Conservation (phyloP, 2,329 filamentous ascomycete species). For the Diaporthe destruens region DNA sequence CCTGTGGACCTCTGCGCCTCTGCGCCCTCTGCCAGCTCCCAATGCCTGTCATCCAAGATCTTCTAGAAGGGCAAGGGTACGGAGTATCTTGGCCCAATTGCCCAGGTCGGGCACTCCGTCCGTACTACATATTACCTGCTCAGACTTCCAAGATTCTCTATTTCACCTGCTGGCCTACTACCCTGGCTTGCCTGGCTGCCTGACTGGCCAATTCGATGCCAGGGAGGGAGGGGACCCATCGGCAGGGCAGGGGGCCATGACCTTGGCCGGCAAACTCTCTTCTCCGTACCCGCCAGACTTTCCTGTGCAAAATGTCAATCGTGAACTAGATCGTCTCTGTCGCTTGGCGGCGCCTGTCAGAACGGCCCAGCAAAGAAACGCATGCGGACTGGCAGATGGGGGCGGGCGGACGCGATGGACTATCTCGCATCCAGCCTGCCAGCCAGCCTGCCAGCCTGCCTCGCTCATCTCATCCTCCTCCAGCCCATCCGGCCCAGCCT, state of each 20-base stretch:
- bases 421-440: conserved; percentile 2
- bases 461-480: conserved; percentile 6
- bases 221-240: background rate
- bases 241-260: background rate
- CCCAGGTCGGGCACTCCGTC: conserved; percentile 15
- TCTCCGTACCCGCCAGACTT: conserved; percentile 1
- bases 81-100: background rate
- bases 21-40: conserved; percentile 14
- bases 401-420: background rate
- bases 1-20: background rate
- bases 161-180: background rate
- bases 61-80: conserved; percentile 29
- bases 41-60: conserved; percentile 17
- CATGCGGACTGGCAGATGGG: background rate
- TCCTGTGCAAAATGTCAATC: conserved; percentile 16
- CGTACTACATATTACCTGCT: too few relatives aligned
- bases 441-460: background rate
- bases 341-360: conserved; percentile 23
- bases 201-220: background rate
- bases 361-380: conserved; percentile 8
- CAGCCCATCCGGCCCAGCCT: background rate
- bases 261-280: conserved; percentile 12
- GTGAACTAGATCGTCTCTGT: conserved; percentile 16
- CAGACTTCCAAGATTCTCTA: too few relatives aligned
- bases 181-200: background rate